These are phyloP conservation scores for Kwoniella sp. DNA, from an alignment of 768 basidiomycete genomes.

Conservation along the genomic window DNA sequence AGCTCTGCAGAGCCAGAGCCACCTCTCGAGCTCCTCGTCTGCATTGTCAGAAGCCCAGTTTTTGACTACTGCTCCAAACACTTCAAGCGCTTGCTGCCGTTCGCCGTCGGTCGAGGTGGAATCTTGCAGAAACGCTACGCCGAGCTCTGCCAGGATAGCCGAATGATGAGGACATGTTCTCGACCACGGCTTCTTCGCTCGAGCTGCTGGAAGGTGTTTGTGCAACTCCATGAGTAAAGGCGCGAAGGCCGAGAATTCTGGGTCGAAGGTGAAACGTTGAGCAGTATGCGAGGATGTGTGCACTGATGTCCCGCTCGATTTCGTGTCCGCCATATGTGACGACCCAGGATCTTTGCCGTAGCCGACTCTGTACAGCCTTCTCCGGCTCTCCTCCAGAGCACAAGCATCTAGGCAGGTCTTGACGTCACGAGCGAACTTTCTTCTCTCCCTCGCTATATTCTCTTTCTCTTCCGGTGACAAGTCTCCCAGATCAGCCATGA, in stretches of 20 bases:
- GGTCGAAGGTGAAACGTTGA: slow-evolving; percentile 21
- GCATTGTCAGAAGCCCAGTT: slow-evolving; percentile 42
- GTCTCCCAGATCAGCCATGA: slow-evolving; percentile 24
- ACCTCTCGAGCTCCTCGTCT: slow-evolving; percentile 45
- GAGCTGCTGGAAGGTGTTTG: slow-evolving; percentile 41
- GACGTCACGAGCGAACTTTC: slow-evolving; percentile 47
- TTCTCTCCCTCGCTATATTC: slow-evolving; percentile 42
- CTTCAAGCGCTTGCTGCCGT: slow-evolving; percentile 45
- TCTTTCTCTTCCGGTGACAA: slow-evolving; percentile 41
- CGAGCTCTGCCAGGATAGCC: slow-evolving; percentile 43
- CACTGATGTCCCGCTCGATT: slow-evolving; percentile 23
- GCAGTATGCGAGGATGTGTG: slow-evolving; percentile 23
- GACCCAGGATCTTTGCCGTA: not conserved
- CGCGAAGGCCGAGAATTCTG: slow-evolving; percentile 44
- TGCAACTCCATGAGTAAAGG: slow-evolving; percentile 46
- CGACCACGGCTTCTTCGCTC: slow-evolving; percentile 45
- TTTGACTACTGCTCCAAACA: slow-evolving; percentile 43
- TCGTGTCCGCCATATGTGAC: slow-evolving; percentile 3
- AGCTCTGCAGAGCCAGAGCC: slow-evolving; percentile 45
- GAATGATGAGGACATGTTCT: slow-evolving; percentile 48
- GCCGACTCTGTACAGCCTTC: slow-evolving; percentile 30
- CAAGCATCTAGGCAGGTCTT: slow-evolving; percentile 46
- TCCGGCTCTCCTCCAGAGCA: slow-evolving; percentile 34
- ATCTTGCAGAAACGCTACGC: slow-evolving; percentile 33
- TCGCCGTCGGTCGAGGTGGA: slow-evolving; percentile 32